Percentiles rank a stretch among this genome's conserved stretches.
Conservation (phyloP, 2,329 filamentous ascomycete species). For the Trichocomaceae sp. region DNA sequence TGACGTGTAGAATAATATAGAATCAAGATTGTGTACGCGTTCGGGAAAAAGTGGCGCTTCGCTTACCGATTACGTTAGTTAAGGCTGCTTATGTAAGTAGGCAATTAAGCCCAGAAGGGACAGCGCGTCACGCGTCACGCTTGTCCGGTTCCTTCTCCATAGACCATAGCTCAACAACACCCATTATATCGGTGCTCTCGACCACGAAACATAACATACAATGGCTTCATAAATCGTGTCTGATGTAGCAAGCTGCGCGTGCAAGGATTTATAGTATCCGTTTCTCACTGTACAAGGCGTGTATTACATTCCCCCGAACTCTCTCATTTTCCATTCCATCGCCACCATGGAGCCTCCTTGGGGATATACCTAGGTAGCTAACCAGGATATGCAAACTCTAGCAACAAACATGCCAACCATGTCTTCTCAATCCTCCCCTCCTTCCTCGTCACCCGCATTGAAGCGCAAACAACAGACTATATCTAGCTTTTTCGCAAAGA, state of each 20-base stretch:
- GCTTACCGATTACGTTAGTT: too few relatives aligned
- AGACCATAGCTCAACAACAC: neutral
- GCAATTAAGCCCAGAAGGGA: conserved; percentile 10
- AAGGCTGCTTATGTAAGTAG: conserved; percentile 20
- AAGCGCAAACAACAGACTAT: conserved; percentile 61
- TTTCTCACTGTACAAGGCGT: neutral
- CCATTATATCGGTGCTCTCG: neutral
- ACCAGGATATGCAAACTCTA: neutral
- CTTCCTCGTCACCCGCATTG: conserved; percentile 27
- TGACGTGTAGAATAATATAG: too few relatives aligned
- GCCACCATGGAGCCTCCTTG: neutral
- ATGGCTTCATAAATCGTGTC: neutral
- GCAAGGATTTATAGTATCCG: neutral
- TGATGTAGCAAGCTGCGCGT: neutral
- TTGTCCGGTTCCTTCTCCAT: conserved; percentile 10
- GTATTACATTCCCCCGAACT: neutral
- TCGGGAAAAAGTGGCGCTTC: too few relatives aligned
- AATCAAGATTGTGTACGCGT: too few relatives aligned
- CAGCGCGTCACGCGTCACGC: conserved; percentile 31
- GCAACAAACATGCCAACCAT: conserved; percentile 18
- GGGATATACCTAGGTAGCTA: conserved; percentile 4
- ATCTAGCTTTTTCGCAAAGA: conserved; percentile 75
- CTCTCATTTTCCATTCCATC: neutral
- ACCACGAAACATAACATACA: neutral
- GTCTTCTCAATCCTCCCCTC: conserved; percentile 30